Base-by-base conservation (phyloP, 2,329 filamentous ascomycete species). In the Tolypocladium inflatum region DNA sequence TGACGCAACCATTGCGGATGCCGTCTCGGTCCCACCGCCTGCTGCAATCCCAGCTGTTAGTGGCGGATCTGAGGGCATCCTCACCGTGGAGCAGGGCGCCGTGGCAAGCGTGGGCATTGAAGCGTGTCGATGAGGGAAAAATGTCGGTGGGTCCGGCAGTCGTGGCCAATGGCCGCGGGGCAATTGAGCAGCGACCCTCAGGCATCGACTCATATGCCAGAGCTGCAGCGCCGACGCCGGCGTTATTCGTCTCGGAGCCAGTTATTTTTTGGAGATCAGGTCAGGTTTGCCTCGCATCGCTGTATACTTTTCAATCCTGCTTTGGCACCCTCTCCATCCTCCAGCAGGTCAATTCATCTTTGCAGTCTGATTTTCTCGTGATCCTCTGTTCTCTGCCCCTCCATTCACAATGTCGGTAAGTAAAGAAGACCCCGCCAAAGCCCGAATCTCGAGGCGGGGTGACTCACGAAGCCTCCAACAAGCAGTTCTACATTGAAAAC, bases 401-500 rank as follows among this genome's bases (percentile, higher is more conserved):
- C 5, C 17, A n/a, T 15, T 52, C 48, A 37, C 30, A 13, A 52
- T 52, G 48, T 52, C 48, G 48, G 48, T 52, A 37, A 52, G 48
- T 52, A 35, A 13, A 21, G 30, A 13, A 21, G 30, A 37, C 30
- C 19, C 30, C 48, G 30, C 48, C 48, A 52, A 21, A 35, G 30
- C 4, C 48, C n/a, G 9, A 2, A 7, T 51, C 48, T 51, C 48
- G 48, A n/a, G 30, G 48, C 17, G 30, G 48, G 61, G 62, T 70
- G 67, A 70, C 66, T 72, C 64, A 72, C 60, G 57, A 58, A n/a
- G n/a, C 15, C 33, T 58, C 13, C 19, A 3, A 23, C 55, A n/a
- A 54, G 42, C 59, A 74, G 70, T 91, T 89, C 80, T 89, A 84
- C 76, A 88, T 90, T 66, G 81, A 88, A 69, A 92, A 93, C 73